These are phyloP conservation scores for Byssothecium circinans DNA, from an alignment of 2,329 filamentous ascomycete species.

Conservation along the genomic window DNA sequence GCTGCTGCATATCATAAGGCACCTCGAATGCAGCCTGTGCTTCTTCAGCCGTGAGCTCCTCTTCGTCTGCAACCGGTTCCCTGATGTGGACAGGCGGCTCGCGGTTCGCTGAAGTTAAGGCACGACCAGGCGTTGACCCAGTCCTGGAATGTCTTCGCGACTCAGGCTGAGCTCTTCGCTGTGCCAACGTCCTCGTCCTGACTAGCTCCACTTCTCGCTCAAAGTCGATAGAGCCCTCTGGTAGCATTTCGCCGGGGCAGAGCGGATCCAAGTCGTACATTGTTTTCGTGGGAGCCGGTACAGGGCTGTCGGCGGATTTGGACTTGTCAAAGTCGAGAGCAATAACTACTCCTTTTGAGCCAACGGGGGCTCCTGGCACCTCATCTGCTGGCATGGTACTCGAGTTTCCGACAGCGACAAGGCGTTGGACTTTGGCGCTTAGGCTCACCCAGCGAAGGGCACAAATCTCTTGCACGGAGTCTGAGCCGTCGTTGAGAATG, in stretches of 20 bases:
- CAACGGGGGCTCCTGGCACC: conserved; percentile 28
- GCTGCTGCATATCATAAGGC: conserved; percentile 45
- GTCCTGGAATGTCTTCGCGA: conserved; percentile 32
- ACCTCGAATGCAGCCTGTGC: conserved; percentile 43
- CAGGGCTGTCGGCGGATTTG: conserved; percentile 21
- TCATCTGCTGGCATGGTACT: conserved; percentile 26
- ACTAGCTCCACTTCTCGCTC: conserved; percentile 46
- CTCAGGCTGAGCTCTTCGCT: conserved; percentile 35
- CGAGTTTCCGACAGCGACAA: conserved; percentile 44
- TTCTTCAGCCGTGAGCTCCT: conserved; percentile 38
- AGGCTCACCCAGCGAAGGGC: conserved; percentile 41
- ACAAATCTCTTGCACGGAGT: conserved; percentile 41
- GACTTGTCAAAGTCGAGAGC: conserved; percentile 44
- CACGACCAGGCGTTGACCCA: conserved; percentile 28
- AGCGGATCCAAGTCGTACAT: conserved; percentile 43
- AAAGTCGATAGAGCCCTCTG: conserved; percentile 45
- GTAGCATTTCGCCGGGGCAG: conserved; percentile 41
- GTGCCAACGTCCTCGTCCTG: conserved; percentile 41
- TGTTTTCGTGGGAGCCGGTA: conserved; percentile 30
- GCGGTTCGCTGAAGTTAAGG: conserved; percentile 22
- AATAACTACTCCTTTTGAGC: conserved; percentile 42
- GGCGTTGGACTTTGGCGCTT: conserved; percentile 33
- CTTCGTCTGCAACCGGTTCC: conserved; percentile 27
- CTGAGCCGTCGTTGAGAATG: conserved; percentile 34
- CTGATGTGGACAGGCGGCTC: conserved; percentile 17